Percentiles rank a stretch among this genome's conserved stretches.
Evolutionary conservation across 345 rosid genomes (phyloP).

Genomic region (Euphorbia pulcherrima): DNA sequence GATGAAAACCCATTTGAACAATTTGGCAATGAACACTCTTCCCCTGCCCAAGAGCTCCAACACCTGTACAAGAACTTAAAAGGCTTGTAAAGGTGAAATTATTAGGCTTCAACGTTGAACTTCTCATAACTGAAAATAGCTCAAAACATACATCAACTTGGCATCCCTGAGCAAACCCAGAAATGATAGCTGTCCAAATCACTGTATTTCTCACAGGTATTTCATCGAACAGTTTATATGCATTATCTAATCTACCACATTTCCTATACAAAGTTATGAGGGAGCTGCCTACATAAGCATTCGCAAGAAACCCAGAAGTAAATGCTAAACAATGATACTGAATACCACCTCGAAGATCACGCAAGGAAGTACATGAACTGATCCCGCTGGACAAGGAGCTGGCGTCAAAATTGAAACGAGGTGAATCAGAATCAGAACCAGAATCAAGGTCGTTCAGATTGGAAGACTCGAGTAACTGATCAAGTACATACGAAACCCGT

Average conservation of each 20-base stretch:
- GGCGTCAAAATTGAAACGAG: constrained; percentile 31
- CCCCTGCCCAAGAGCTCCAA: constrained; percentile 80
- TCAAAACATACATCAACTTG: constrained; percentile 52
- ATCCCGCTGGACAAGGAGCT: constrained; percentile 51
- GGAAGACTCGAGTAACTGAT: constrained; percentile 26
- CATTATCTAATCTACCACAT: constrained; percentile 38
- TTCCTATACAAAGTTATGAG: constrained; percentile 50
- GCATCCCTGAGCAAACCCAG: constrained; percentile 78
- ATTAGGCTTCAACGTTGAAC: constrained; percentile 50
- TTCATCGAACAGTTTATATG: constrained; percentile 64
- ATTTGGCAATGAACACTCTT: constrained; percentile 70
- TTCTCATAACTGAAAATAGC: constrained; percentile 60
- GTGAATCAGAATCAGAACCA: constrained; percentile 16
- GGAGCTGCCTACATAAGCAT: constrained; percentile 70
- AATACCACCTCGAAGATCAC: constrained; percentile 47
- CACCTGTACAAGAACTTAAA: constrained; percentile 73
- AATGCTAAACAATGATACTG: constrained; percentile 60
- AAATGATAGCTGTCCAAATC: constrained; percentile 76
- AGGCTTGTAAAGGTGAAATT: constrained; percentile 72
- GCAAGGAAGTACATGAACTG: constrained; percentile 49
- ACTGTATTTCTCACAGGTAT: constrained; percentile 79
- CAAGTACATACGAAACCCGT: constrained; percentile 28
- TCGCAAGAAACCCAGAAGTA: constrained; percentile 47
- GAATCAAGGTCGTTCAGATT: constrained; percentile 18
- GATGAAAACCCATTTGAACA: constrained; percentile 55